phyloP scores from a whole-genome alignment of 768 basidiomycete genomes.

The Termitomyces sp. region DNA sequence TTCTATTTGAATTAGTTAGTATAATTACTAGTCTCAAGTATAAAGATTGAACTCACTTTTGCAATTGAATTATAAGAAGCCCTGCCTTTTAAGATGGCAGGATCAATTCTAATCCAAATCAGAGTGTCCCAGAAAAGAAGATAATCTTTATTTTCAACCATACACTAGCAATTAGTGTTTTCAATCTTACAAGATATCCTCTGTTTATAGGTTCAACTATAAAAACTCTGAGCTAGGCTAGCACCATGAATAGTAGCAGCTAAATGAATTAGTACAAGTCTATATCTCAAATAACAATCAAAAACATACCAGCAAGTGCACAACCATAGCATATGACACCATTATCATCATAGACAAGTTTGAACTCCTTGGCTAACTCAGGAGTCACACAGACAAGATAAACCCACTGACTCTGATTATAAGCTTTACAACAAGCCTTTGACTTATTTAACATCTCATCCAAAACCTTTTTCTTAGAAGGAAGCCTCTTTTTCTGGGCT shows the following conservation, averaged over 20 bases:
- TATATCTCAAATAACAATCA: no score
- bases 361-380: not conserved
- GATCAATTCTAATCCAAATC: not conserved
- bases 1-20: not conserved
- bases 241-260: not conserved
- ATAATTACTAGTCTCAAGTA: no score
- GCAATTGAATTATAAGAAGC: not conserved
- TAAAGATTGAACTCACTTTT: not conserved
- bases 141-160: rapidly evolving
- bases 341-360: not conserved
- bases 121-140: not conserved
- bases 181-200: not conserved
- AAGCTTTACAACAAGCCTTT: not conserved
- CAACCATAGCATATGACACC: not conserved
- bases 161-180: rapidly evolving
- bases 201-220: not conserved
- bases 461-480: not conserved
- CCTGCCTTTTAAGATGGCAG: not conserved
- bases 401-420: not conserved
- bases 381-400: not conserved
- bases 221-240: rapidly evolving
- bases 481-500: no score
- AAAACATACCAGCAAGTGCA: not conserved
- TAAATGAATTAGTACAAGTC: not conserved
- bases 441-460: not conserved